Evolutionary conservation across 2,329 filamentous ascomycete genomes (phyloP).

Genomic region (Madurella fahalii): DNA sequence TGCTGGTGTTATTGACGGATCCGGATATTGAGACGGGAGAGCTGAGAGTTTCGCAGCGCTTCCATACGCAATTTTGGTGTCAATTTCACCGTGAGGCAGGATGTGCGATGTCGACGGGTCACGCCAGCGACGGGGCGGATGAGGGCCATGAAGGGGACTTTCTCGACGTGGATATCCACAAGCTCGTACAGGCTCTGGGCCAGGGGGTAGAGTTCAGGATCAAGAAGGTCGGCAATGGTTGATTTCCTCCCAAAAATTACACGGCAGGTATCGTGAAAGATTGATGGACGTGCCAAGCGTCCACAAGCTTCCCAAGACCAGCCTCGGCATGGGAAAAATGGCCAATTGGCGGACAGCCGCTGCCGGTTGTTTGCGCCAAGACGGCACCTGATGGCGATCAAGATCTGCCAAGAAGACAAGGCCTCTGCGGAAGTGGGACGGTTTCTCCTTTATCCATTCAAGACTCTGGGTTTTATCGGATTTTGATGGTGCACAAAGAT

Average conservation of each 20-base stretch:
- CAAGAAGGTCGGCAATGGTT: slow-evolving; percentile 7
- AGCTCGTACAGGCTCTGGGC: slow-evolving; percentile 15
- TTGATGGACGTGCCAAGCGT: too few relatives aligned
- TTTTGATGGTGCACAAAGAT: too few relatives aligned
- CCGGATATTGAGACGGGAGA: slow-evolving; percentile 41
- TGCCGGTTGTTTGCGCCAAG: slow-evolving; percentile 16
- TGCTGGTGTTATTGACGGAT: slow-evolving; percentile 42
- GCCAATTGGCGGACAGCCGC: slow-evolving; percentile 2
- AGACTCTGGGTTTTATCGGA: too few relatives aligned
- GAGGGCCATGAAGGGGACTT: slow-evolving; percentile 10
- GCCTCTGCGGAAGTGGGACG: slow-evolving; percentile 2
- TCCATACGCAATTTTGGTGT: slow-evolving; percentile 39
- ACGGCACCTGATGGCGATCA: too few relatives aligned
- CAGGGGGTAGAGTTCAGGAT: slow-evolving; percentile 16
- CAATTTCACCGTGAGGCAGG: slow-evolving; percentile 34
- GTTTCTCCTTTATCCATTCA: too few relatives aligned
- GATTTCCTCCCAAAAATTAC: not conserved
- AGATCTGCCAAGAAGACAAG: too few relatives aligned
- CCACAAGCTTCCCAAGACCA: too few relatives aligned
- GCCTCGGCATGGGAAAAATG: not conserved
- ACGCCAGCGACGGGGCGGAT: slow-evolving; percentile 19
- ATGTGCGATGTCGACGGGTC: slow-evolving; percentile 4
- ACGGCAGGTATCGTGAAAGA: not conserved
- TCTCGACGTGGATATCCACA: slow-evolving; percentile 28
- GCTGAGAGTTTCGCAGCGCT: slow-evolving; percentile 34